Conservation (phyloP, 2,329 filamentous ascomycete species). For the Botrytis tulipae region DNA sequence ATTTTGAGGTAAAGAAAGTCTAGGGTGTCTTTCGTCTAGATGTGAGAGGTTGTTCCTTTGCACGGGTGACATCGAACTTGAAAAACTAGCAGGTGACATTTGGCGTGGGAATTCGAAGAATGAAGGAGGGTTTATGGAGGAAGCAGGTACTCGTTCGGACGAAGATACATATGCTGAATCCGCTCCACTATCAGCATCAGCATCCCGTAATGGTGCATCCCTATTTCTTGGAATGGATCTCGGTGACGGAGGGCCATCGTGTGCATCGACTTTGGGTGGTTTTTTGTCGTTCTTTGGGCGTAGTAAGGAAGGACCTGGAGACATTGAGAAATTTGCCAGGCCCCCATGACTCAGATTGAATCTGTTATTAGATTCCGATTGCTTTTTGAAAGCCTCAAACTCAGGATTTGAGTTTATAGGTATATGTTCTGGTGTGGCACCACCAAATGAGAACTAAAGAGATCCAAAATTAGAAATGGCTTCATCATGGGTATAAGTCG, state of each 20-base stretch:
- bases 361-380: slow-evolving; percentile 63
- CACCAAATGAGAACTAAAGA: slow-evolving; percentile 58
- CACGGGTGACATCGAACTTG: slow-evolving; percentile 32
- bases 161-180: slow-evolving; percentile 55
- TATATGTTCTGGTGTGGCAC: slow-evolving; percentile 65
- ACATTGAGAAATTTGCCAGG: slow-evolving; percentile 48
- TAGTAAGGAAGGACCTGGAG: slow-evolving; percentile 27
- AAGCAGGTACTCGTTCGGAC: slow-evolving; percentile 43
- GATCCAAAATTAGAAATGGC: not conserved
- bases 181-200: slow-evolving; percentile 46
- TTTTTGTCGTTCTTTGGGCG: slow-evolving; percentile 31
- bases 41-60: slow-evolving; percentile 33
- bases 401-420: slow-evolving; percentile 74
- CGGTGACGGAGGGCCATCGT: slow-evolving; percentile 30
- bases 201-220: slow-evolving; percentile 31
- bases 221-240: slow-evolving; percentile 25
- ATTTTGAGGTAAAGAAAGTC: slow-evolving; percentile 53
- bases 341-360: slow-evolving; percentile 47
- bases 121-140: slow-evolving; percentile 30
- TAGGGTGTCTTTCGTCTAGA: slow-evolving; percentile 52
- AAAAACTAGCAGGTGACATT: slow-evolving; percentile 48
- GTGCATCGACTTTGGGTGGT: slow-evolving; percentile 28
- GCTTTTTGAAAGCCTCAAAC: slow-evolving; percentile 75
- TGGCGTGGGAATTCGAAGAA: slow-evolving; percentile 46
- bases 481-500: not conserved